Percentiles rank a stretch among this genome's conserved stretches.
These are phyloP conservation scores for Theobroma cacao DNA, from an alignment of 345 rosid species.

Conservation along the genomic window DNA sequence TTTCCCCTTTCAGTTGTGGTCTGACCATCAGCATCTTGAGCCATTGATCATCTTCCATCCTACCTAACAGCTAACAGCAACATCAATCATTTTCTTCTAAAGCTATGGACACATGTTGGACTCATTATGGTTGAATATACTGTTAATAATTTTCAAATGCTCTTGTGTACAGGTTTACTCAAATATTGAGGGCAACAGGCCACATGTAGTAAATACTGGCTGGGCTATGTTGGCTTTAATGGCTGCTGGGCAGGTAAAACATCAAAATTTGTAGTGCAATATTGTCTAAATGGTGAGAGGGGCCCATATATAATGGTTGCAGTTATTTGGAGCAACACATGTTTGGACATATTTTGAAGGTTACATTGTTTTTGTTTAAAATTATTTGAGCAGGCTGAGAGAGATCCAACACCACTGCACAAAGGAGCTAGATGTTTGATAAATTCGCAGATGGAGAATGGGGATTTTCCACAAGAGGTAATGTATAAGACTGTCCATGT, in stretches of 20 bases:
- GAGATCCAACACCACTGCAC: conserved; percentile 58
- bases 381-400: conserved; percentile 45
- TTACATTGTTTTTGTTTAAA: background rate
- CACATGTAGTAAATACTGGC: conserved; percentile 61
- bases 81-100: background rate
- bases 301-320: background rate
- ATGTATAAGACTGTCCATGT: background rate
- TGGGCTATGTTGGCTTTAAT: conserved; percentile 70
- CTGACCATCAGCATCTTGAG: background rate
- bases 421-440: conserved; percentile 56
- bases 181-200: conserved; percentile 45
- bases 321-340: background rate
- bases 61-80: background rate
- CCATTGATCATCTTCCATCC: background rate
- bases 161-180: conserved; percentile 44
- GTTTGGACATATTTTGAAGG: background rate
- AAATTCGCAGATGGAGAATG: conserved; percentile 65
- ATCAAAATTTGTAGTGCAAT: background rate
- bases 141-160: background rate
- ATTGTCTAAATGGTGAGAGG: background rate
- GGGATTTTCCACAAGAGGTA: conserved; percentile 75
- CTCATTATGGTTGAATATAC: background rate
- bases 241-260: conserved; percentile 60
- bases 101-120: background rate
- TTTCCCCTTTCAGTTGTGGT: background rate